Base-by-base conservation (phyloP, 1,284 basidiomycete genomes). In the Ganoderma sinense region DNA sequence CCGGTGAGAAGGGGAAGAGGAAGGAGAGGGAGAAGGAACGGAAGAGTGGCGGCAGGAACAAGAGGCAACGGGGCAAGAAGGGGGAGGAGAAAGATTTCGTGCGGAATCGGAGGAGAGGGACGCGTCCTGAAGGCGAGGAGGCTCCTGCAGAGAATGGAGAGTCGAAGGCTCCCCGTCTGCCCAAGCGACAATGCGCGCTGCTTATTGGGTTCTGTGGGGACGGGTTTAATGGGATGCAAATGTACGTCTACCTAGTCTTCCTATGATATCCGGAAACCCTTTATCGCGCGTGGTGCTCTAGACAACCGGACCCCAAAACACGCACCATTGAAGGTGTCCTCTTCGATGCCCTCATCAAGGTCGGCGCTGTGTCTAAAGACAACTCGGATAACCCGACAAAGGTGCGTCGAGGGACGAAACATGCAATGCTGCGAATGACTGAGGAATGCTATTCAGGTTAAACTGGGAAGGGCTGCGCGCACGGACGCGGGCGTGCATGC, bases 401-500 rank as follows among this genome's bases (percentile, higher is more conserved):
- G 84, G 96, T 93, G 71, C 62, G 79, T 74, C 33, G 29, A 43
- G 40, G 36, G 7, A 61, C 14, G 20, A 20, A 41, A 45, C 33
- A 31, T 18, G 39, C 33, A 39, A 23, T 48, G 18, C 41, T 7
- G 13, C 26, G 39, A 4, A n/a, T 41, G 26, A 5, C 41, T 26
- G 29, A 13, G 36, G 51, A 6, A 13, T 11, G 33, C 2, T 1
- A 7, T 33, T 13, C 60, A 95, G 94, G 94, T 97, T 65, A 89
- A 88, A 62, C 88, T 99, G 16, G 91, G 91, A 58, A 90, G 98
- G 48, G 95, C 97, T 2, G 98, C 98, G 7, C 87, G 98, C 2
- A 99, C 98, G 0, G 98, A 99, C 80, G 94, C 97, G 1, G 98
- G 98, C 23, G 98, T 99, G 6, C 97, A 99, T 78, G 98, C 98